Percentiles rank a stretch among this genome's conserved stretches.
Conservation (phyloP, 2,329 filamentous ascomycete genomes). For the Diaporthe australafricana region DNA sequence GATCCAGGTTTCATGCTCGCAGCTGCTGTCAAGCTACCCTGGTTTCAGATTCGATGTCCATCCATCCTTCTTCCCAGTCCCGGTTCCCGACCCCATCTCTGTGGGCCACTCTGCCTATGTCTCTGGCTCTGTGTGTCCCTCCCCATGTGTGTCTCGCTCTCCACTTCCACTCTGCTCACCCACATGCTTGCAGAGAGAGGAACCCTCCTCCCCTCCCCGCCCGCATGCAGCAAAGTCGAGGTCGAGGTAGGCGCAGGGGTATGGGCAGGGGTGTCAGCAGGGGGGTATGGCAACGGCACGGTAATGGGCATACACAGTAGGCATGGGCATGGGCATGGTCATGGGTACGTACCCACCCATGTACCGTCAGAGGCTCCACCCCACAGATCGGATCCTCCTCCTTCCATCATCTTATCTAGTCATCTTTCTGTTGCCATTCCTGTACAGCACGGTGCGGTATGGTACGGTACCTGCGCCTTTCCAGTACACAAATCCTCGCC, state of each 20-base stretch:
- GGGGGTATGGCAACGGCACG: no score
- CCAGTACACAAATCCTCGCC: constrained; percentile 26
- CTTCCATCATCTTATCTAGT: constrained; percentile 33
- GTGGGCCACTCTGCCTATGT: neutral
- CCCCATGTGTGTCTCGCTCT: neutral
- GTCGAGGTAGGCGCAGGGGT: neutral
- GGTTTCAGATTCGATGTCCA: constrained; percentile 29
- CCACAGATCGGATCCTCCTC: constrained; percentile 28
- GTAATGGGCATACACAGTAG: no score
- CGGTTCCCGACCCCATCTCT: neutral
- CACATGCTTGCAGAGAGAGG: neutral
- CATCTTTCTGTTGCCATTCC: constrained; percentile 32
- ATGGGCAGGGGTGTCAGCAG: neutral
- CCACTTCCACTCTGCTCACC: neutral
- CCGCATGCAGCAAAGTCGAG: constrained; percentile 8
- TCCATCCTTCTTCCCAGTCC: constrained; percentile 3
- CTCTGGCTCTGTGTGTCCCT: neutral
- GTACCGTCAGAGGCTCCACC: constrained; percentile 24
- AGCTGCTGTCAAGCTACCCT: constrained; percentile 40
- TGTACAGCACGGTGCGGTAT: constrained; percentile 14
- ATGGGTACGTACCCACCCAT: constrained; percentile 29
- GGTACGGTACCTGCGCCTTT: neutral
- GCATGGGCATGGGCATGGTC: no score
- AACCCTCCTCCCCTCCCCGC: neutral
- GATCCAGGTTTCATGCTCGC: constrained; percentile 62